Evolutionary conservation across 805 yeast genomes (phyloP).

Genomic region (Myxozyma melibiosi): DNA sequence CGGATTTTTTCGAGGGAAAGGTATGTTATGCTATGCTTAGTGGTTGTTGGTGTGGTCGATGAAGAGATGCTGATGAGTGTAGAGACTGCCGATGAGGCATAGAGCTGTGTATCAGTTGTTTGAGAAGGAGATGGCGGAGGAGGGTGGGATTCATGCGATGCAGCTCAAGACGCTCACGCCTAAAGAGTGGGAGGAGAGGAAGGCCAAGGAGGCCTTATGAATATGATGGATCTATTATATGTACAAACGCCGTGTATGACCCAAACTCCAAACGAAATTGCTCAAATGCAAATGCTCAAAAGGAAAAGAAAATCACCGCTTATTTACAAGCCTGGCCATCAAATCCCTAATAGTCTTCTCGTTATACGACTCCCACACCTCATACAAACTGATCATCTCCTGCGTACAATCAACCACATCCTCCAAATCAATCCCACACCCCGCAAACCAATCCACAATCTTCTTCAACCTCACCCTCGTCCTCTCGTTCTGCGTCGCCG

Average conservation of each 20-base stretch:
- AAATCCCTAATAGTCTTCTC: constrained; percentile 53
- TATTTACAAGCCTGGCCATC: constrained; percentile 12
- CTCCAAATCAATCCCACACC: constrained; percentile 73
- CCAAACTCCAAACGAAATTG: no score
- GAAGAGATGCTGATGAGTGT: background rate
- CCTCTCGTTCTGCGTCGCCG: constrained; percentile 28
- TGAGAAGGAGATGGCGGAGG: constrained; percentile 65
- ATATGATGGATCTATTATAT: no score
- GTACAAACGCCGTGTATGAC: background rate
- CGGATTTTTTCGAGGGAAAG: constrained; percentile 66
- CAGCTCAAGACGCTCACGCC: constrained; percentile 82
- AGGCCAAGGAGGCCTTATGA: constrained; percentile 5
- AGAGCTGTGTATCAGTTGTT: constrained; percentile 68
- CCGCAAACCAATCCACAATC: constrained; percentile 68
- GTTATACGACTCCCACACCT: constrained; percentile 83
- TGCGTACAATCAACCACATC: constrained; percentile 82
- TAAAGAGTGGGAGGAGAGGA: constrained; percentile 48
- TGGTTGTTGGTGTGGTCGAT: background rate
- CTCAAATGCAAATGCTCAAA: no score
- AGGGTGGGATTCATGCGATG: constrained; percentile 80
- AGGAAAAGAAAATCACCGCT: background rate
- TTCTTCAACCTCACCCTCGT: constrained; percentile 51
- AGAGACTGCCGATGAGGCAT: constrained; percentile 56
- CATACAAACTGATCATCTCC: constrained; percentile 78
- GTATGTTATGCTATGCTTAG: constrained; percentile 39